These are phyloP conservation scores for Dioszegia crocea DNA, from an alignment of 768 basidiomycete species.

Conservation along the genomic window DNA sequence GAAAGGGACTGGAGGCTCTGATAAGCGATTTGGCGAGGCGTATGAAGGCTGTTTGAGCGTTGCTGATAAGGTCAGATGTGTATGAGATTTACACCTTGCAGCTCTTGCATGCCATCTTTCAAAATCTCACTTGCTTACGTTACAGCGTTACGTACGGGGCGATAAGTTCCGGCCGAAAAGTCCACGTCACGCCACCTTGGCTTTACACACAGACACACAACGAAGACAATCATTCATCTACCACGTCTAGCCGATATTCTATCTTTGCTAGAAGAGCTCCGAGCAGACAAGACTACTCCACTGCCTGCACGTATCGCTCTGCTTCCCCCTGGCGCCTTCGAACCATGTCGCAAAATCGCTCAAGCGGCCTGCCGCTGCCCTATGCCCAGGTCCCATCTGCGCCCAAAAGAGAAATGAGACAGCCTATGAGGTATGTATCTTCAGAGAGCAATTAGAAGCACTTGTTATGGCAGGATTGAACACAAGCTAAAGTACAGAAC, in stretches of 20 bases:
- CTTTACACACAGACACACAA: not conserved
- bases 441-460: not conserved
- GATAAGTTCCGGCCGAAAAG: not conserved
- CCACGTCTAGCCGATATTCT: too few relatives aligned
- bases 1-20: too few relatives aligned
- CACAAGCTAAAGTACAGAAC: too few relatives aligned
- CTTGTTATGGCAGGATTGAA: too few relatives aligned
- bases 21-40: too few relatives aligned
- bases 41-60: too few relatives aligned
- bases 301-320: too few relatives aligned
- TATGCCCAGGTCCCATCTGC: slow-evolving; percentile 39
- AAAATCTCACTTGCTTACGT: not conserved
- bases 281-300: too few relatives aligned
- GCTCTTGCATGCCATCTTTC: not conserved
- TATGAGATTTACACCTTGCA: not conserved
- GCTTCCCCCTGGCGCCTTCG: too few relatives aligned
- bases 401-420: slow-evolving; percentile 42
- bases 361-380: slow-evolving; percentile 41
- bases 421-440: slow-evolving; percentile 45
- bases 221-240: not conserved
- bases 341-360: slow-evolving; percentile 6
- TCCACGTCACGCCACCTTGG: not conserved
- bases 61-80: too few relatives aligned
- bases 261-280: too few relatives aligned
- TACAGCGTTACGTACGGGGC: too few relatives aligned